Conservation (phyloP, 2,329 filamentous ascomycete species). For the Dothideomycetes sp. region DNA sequence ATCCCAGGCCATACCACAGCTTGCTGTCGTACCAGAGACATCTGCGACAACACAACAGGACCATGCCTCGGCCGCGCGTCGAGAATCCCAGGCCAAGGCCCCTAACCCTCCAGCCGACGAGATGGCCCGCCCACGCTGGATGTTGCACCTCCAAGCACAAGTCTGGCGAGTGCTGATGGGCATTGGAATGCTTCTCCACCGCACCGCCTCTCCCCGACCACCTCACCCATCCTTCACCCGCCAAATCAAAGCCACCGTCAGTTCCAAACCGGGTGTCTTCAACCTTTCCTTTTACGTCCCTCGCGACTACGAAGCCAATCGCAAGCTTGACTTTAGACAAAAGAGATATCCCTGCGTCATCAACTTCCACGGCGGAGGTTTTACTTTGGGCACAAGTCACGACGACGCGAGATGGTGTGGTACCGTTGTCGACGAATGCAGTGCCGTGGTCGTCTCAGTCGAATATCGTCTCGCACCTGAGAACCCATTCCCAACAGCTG, state of each 20-base stretch:
- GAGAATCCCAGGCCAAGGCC: background rate
- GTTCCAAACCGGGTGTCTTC: slow-evolving; percentile 38
- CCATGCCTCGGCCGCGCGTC: too few species aligned
- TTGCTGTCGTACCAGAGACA: too few species aligned
- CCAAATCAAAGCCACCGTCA: slow-evolving; percentile 43
- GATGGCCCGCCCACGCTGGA: slow-evolving; percentile 42
- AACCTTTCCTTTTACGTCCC: slow-evolving; percentile 55
- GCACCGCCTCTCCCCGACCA: slow-evolving; percentile 50
- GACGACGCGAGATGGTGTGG: slow-evolving; percentile 54
- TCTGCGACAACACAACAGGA: too few species aligned
- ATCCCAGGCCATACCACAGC: too few species aligned
- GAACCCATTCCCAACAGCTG: slow-evolving; percentile 52
- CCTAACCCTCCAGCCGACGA: background rate
- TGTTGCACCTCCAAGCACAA: slow-evolving; percentile 53
- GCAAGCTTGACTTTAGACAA: slow-evolving; percentile 23
- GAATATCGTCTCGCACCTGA: slow-evolving; percentile 54
- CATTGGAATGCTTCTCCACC: slow-evolving; percentile 61
- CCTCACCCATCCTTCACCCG: slow-evolving; percentile 52
- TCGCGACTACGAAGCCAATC: slow-evolving; percentile 36
- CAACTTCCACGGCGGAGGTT: slow-evolving; percentile 58
- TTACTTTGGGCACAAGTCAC: slow-evolving; percentile 49
- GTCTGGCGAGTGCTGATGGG: slow-evolving; percentile 61
- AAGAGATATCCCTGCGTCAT: slow-evolving; percentile 46
- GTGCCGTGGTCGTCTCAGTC: slow-evolving; percentile 52
- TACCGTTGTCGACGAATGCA: slow-evolving; percentile 45